Percentiles rank a stretch among this genome's conserved stretches.
Evolutionary conservation across 2,329 filamentous ascomycete species (phyloP).

Genomic region (Calonectria pauciramosa): DNA sequence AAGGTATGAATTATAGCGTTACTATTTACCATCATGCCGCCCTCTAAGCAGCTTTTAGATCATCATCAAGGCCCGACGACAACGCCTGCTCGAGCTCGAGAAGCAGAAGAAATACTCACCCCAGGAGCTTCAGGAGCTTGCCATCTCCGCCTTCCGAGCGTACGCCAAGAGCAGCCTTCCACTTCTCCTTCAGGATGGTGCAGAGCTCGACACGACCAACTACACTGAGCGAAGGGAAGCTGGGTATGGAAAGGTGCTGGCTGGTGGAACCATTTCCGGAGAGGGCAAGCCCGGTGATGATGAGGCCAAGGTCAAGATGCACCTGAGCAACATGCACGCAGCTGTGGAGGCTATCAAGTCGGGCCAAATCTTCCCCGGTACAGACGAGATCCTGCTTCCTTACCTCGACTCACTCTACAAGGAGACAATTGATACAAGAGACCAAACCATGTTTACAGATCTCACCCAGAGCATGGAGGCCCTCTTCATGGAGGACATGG

Average conservation of each 20-base stretch:
- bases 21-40: slow-evolving; percentile 13
- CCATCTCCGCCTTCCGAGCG: slow-evolving; percentile 65
- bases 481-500: slow-evolving; percentile 92
- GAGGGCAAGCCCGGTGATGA: slow-evolving; percentile 78
- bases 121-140: slow-evolving; percentile 62
- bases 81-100: slow-evolving; percentile 83
- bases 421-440: slow-evolving; percentile 71
- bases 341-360: slow-evolving; percentile 64
- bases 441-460: slow-evolving; percentile 84
- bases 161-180: slow-evolving; percentile 70
- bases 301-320: slow-evolving; percentile 92
- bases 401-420: slow-evolving; percentile 82
- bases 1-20: slow-evolving; percentile 62
- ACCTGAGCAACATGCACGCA: slow-evolving; percentile 75
- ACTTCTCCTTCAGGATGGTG: slow-evolving; percentile 60
- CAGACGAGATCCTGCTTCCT: slow-evolving; percentile 80
- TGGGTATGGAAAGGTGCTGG: slow-evolving; percentile 67
- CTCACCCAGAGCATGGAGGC: slow-evolving; percentile 88
- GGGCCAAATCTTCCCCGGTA: slow-evolving; percentile 66
- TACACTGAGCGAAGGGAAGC: slow-evolving; percentile 64
- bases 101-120: slow-evolving; percentile 75
- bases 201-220: slow-evolving; percentile 62
- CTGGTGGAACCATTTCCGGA: slow-evolving; percentile 68
- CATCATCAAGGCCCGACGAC: slow-evolving; percentile 77
- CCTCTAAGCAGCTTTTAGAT: slow-evolving; percentile 56